Percentiles rank a stretch among this genome's conserved stretches.
Conservation (phyloP, 305 asterid species). For the Fraxinus sp. region DNA sequence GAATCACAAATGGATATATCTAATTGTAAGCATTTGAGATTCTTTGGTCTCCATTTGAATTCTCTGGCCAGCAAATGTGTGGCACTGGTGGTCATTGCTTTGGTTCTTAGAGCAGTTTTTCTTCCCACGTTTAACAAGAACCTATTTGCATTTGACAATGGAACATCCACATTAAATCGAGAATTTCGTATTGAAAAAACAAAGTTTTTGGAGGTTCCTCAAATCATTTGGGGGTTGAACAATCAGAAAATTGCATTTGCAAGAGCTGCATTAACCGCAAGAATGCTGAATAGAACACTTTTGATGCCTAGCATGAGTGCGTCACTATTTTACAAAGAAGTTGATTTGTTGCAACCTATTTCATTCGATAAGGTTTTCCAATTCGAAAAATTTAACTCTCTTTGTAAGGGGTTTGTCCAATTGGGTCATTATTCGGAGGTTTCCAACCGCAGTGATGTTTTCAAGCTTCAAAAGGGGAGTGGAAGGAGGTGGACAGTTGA, state of each 20-base stretch:
- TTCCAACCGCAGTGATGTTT: conserved; percentile 40
- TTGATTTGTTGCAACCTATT: conserved; percentile 61
- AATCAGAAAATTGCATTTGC: conserved; percentile 87
- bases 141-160: not conserved
- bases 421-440: conserved; percentile 54
- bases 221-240: conserved; percentile 83
- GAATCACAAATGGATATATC: conserved; percentile 50
- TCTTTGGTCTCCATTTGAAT: conserved; percentile 41
- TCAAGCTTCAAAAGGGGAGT: conserved; percentile 72
- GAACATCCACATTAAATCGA: conserved; percentile 25
- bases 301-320: conserved; percentile 89
- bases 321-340: conserved; percentile 81
- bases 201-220: conserved; percentile 76
- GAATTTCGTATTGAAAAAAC: conserved; percentile 18
- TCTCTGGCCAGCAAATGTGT: conserved; percentile 52
- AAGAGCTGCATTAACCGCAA: conserved; percentile 82
- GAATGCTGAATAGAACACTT: conserved; percentile 65
- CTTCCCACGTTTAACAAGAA: conserved; percentile 20
- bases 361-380: conserved; percentile 71
- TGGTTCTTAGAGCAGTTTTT: conserved; percentile 44
- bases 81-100: conserved; percentile 32
- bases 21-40: conserved; percentile 34
- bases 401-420: conserved; percentile 59
- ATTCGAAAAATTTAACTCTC: conserved; percentile 60
- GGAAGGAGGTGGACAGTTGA: conserved; percentile 83